These are phyloP conservation scores for Cyclostephanos tholiformis DNA, from an alignment of 108 stramenopile species.

Conservation along the genomic window DNA sequence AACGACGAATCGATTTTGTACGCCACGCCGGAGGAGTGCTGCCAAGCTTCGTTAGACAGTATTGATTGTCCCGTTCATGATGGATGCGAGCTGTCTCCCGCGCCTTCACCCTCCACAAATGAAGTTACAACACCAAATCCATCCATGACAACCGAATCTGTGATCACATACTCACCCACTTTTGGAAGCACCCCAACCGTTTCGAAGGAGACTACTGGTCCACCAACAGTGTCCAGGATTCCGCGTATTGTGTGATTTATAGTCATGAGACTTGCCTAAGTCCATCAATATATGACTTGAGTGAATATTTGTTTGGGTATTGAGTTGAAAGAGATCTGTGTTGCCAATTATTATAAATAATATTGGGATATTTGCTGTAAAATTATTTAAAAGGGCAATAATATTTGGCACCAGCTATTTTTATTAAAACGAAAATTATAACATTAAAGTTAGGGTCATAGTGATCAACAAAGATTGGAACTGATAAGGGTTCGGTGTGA, in stretches of 20 bases:
- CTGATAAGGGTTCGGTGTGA: too few species aligned
- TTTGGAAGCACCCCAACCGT: not conserved
- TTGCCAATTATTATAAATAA: too few species aligned
- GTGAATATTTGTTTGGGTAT: too few species aligned
- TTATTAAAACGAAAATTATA: too few species aligned
- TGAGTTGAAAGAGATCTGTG: too few species aligned
- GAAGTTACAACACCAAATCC: not conserved
- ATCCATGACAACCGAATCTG: not conserved
- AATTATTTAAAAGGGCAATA: too few species aligned
- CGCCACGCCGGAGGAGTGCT: not conserved
- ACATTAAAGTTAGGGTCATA: too few species aligned
- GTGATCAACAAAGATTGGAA: too few species aligned
- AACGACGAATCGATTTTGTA: not conserved
- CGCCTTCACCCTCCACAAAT: not conserved
- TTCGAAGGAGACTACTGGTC: slow-evolving; percentile 1
- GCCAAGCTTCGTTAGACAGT: not conserved
- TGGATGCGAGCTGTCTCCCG: not conserved
- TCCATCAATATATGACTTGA: too few species aligned
- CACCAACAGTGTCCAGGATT: not conserved
- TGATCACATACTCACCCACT: not conserved
- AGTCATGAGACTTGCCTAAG: not conserved
- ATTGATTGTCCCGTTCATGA: not conserved
- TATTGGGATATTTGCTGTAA: too few species aligned
- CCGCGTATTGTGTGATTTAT: not conserved
- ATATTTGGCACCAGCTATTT: too few species aligned